These are phyloP conservation scores for Atkinsonella hypoxylon DNA, from an alignment of 2,329 filamentous ascomycete genomes.

Conservation along the genomic window DNA sequence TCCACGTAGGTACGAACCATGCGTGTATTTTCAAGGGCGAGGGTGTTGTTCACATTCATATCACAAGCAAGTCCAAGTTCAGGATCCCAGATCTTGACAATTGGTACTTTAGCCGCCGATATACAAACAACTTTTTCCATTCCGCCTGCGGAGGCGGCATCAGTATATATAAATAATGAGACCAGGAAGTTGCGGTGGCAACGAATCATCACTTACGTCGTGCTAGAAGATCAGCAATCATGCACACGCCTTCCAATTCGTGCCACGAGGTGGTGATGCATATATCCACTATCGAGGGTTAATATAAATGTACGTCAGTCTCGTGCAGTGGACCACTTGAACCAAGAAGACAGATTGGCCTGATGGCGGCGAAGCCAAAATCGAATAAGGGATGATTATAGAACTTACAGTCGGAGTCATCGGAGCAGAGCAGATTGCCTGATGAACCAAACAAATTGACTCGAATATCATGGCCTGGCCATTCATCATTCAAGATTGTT, in stretches of 20 bases:
- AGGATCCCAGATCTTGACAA: constrained; percentile 98
- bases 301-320: not conserved
- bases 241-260: constrained; percentile 79
- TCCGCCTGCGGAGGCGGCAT: constrained; percentile 50
- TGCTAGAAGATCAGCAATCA: constrained; percentile 74
- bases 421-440: constrained; percentile 86
- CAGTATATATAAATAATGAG: not conserved
- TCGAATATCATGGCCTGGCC: constrained; percentile 80
- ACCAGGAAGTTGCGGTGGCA: not conserved
- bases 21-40: constrained; percentile 88
- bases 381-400: too few species aligned
- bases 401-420: constrained; percentile 80
- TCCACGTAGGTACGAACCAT: constrained; percentile 98
- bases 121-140: constrained; percentile 97
- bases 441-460: constrained; percentile 97
- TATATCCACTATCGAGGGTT: constrained; percentile 61
- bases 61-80: constrained; percentile 82
- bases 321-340: too few species aligned
- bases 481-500: constrained; percentile 76
- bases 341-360: constrained; percentile 7
- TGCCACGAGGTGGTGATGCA: constrained; percentile 91
- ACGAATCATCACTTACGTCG: constrained; percentile 50
- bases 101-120: constrained; percentile 88
- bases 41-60: constrained; percentile 97
- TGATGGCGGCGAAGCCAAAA: not conserved